Base-by-base conservation (phyloP, 192 early-diverging fungal genomes). In the Rhizoclosmatium sp. region DNA sequence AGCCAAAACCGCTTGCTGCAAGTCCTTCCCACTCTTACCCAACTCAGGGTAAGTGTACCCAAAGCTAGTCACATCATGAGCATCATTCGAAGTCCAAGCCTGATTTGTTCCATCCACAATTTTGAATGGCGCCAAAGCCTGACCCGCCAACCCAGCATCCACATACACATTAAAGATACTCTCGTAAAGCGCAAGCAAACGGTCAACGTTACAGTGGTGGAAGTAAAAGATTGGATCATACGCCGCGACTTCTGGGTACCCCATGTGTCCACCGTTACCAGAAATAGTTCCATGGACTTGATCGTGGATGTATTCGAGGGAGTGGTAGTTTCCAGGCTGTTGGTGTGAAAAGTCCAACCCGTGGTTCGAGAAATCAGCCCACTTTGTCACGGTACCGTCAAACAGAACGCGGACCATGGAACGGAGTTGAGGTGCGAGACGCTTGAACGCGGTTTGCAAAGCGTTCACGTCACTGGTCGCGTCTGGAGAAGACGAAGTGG, bases 141-240 rank as follows among this genome's bases (percentile, higher is more conserved):
- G 16, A 2, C 47, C 54, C 14, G 19, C 51, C 16, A 69, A 12
- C 31, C 31, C 31, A 19, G 2, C 31, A 58, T 72, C 70, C 45
- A 58, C 39, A 31, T 58, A 72, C n/a, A 72, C 10, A 10, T 44
- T 39, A 40, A 58, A 72, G 9, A 40, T 72, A 14, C 7, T 7
- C 41, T 72, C 49, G 54, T 72, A 72, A n/a, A 72, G 44, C 3
- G 70, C 70, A 58, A 72, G 70, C 2, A 72, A 51, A 5, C 70
- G 49, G 39, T 72, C 70, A 16, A 72, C 45, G 70, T 72, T 72
- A 47, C 70, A 72, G 70, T 72, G 70, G 44, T 72, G 70, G 45
- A 72, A 72, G 70, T 72, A 72, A 59, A 72, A 72, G 70, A 72
- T 72, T 19, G 70, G 70, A 40, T 72, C 70, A 41, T 59, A 72